Base-by-base conservation (phyloP, 2,329 filamentous ascomycete genomes). In the Ophiosphaerella herpotricha region DNA sequence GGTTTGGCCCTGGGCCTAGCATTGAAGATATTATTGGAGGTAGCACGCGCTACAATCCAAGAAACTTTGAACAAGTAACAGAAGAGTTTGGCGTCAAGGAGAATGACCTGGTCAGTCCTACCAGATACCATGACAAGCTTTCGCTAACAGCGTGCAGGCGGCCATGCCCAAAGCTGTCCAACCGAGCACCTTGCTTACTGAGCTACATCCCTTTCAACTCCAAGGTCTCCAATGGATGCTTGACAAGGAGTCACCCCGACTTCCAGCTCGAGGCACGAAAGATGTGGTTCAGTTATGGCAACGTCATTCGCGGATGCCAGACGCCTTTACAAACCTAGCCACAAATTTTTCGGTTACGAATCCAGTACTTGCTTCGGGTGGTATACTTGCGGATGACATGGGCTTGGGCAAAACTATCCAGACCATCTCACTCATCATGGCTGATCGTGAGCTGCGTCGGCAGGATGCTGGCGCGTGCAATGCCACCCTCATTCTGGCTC, bases 341-440 rank as follows among this genome's bases (percentile, higher is more conserved):
- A 93, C 85, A 0, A 86, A 86, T 44, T 92, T 86, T 67, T 81
- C 84, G 1, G 57, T 72, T 8, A 85, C 81, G 7, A 72, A 80
- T 1, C 90, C 90, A 0, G 71, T 76, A 1, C 79, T 96, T 18
- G 84, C 89, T 6, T 89, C 85, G 42, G 91, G 91, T 14, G 91
- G 91, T 29, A 91, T 96, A 42, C 80, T 96, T 7, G 90, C 91
- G 2, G 91, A 96, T 69, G 91, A 96, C 63, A 96, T 96, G 92
- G 91, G 91, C 3, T 75, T 96, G 5, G 91, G 91, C 21, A 96
- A 96, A 76, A 96, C 91, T 0, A 80, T 96, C 7, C 89, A 96
- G 68, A 82, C 91, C 40, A 93, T 96, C 60, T 89, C 89, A 45
- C 75, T 95, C 32, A 87, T 96, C 47, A 75, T 92, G 57, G 77